Evolutionary conservation across 768 basidiomycete genomes (phyloP).

Genomic region (Pleurotus pulmonarius): DNA sequence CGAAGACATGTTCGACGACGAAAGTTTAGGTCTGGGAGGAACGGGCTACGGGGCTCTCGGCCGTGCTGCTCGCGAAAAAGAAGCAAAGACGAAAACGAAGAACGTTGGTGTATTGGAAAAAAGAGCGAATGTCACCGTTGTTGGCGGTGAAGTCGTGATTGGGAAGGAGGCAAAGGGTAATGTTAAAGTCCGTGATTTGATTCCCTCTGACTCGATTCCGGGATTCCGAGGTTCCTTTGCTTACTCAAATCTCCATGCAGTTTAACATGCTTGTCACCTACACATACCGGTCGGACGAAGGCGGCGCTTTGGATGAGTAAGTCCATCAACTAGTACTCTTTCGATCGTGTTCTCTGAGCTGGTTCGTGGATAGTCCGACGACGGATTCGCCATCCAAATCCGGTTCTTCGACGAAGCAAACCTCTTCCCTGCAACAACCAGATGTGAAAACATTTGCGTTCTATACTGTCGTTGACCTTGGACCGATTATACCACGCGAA

Average conservation of each 20-base stretch:
- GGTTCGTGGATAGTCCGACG: background rate
- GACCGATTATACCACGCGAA: conserved; percentile 61
- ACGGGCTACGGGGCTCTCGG: conserved; percentile 11
- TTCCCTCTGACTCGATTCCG: background rate
- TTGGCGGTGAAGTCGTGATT: conserved; percentile 87
- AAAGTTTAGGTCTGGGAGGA: conserved; percentile 44
- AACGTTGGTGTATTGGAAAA: conserved; percentile 83
- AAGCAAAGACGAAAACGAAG: conserved; percentile 46
- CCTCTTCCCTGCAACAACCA: conserved; percentile 44
- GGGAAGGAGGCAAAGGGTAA: conserved; percentile 74
- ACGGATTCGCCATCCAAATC: conserved; percentile 14
- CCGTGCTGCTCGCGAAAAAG: conserved; percentile 38
- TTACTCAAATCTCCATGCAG: conserved; percentile 35
- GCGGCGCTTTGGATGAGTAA: conserved; percentile 60
- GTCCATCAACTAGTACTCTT: conserved; percentile 14
- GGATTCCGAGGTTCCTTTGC: background rate
- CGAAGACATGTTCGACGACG: conserved; percentile 84
- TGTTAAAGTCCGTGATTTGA: conserved; percentile 60
- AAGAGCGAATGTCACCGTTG: conserved; percentile 83
- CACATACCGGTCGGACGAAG: conserved; percentile 91
- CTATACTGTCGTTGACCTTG: conserved; percentile 81
- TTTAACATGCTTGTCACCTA: conserved; percentile 94
- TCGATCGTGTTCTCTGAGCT: conserved; percentile 15
- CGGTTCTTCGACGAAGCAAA: conserved; percentile 34
- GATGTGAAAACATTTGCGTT: conserved; percentile 90